These are phyloP conservation scores for Diplodia intermedia DNA, from an alignment of 2,329 filamentous ascomycete genomes.

Conservation along the genomic window DNA sequence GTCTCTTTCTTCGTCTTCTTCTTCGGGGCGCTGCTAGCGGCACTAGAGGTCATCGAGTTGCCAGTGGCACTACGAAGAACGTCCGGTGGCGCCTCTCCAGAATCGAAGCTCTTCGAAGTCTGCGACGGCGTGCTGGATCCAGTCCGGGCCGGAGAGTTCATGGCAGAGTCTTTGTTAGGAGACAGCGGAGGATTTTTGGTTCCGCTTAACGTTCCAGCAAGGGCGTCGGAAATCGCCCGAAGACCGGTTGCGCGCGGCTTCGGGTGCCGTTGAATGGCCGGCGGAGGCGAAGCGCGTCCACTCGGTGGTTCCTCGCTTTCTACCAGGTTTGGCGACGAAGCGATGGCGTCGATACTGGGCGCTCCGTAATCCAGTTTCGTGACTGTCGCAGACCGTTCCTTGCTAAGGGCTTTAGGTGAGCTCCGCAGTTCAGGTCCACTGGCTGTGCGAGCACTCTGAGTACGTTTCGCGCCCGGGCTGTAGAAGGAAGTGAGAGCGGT, in stretches of 20 bases:
- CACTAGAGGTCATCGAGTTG: slow-evolving; percentile 53
- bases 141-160: slow-evolving; percentile 73
- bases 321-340: slow-evolving; percentile 48
- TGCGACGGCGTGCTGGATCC: slow-evolving; percentile 73
- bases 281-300: slow-evolving; percentile 54
- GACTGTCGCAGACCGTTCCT: slow-evolving; percentile 57
- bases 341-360: slow-evolving; percentile 54
- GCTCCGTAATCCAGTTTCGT: slow-evolving; percentile 63
- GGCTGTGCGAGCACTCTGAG: slow-evolving; percentile 45
- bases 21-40: slow-evolving; percentile 38
- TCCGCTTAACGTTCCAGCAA: slow-evolving; percentile 55
- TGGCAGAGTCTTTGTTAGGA: slow-evolving; percentile 59
- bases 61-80: slow-evolving; percentile 43
- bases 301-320: slow-evolving; percentile 59
- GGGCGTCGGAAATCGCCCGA: slow-evolving; percentile 80
- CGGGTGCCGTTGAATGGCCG: slow-evolving; percentile 45
- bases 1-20: slow-evolving; percentile 89
- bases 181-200: slow-evolving; percentile 49
- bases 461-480: slow-evolving; percentile 43
- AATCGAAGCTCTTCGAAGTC: slow-evolving; percentile 74
- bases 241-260: slow-evolving; percentile 68
- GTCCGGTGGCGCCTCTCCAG: slow-evolving; percentile 63
- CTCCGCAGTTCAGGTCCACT: slow-evolving; percentile 58
- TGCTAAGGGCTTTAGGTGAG: slow-evolving; percentile 24
- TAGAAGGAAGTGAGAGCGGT: slow-evolving; percentile 56